phyloP scores from a whole-genome alignment of 2,329 filamentous ascomycete species.

The Arthroderma sp. region DNA sequence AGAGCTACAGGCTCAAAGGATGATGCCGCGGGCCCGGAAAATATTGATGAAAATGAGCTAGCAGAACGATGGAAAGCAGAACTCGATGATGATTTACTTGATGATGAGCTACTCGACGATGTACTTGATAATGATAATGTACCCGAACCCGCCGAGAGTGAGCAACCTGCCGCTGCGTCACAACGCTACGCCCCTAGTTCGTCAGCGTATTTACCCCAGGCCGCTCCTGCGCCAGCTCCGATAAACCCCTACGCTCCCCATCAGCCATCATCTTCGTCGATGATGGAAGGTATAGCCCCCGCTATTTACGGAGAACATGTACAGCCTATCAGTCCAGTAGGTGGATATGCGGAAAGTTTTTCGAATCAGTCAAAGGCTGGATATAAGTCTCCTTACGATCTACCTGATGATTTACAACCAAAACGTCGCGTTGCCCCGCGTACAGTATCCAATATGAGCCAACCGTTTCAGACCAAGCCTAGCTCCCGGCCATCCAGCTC shows the following conservation, averaged over 20 bases:
- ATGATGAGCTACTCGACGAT: conserved; percentile 53
- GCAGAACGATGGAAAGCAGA: conserved; percentile 75
- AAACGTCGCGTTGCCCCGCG: conserved; percentile 36
- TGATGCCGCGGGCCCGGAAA: neutral
- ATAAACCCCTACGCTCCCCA: conserved; percentile 40
- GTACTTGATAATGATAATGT: conserved; percentile 38
- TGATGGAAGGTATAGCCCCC: conserved; percentile 29
- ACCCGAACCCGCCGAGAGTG: neutral
- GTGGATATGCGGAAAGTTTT: conserved; percentile 38
- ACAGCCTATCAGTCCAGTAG: neutral
- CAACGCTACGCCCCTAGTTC: neutral
- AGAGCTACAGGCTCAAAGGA: neutral
- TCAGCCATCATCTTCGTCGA: conserved; percentile 39
- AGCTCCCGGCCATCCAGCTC: conserved; percentile 17
- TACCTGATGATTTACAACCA: conserved; percentile 69
- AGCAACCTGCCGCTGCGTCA: neutral
- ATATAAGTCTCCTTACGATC: conserved; percentile 87
- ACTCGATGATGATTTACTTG: conserved; percentile 58
- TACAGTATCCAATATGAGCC: conserved; percentile 33
- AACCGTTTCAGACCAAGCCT: conserved; percentile 51
- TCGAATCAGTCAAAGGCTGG: conserved; percentile 81
- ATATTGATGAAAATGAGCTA: conserved; percentile 47
- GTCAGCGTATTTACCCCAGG: neutral
- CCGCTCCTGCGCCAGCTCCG: conserved; percentile 5
- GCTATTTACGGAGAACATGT: conserved; percentile 12